Evolutionary conservation across 768 basidiomycete species (phyloP), one percentile per base, ranked within the genome.

Genomic region (Mycena capillaripes): DNA sequence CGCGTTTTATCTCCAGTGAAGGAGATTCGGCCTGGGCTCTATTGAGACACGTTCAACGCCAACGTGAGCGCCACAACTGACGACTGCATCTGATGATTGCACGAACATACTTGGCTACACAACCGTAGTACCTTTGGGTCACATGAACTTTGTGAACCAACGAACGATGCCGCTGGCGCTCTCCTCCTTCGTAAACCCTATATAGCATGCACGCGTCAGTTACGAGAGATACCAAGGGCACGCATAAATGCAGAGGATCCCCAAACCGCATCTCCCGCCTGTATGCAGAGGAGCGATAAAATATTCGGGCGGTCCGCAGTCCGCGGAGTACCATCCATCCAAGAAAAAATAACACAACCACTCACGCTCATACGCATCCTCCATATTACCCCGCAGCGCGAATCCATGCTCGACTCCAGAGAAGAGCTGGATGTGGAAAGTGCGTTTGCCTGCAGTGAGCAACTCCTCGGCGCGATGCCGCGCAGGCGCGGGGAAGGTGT

Each of bases 401-500:
- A 78, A 78, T 0, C 77, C 77, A 44, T 78, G 77, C 52, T 65
- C 72, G 34, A 82, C 82, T 7, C 84, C 82, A 16, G 82, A 81
- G 74, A 88, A 87, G 29, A 84, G 63, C 66, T 88, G 87, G 70
- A 86, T 79, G 38, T 71, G 61, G 53, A 64, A 75, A 7, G 21
- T 59, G 46, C 79, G 79, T 67, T 84, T 83, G 50, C 78, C 78
- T 66, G 79, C 81, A 56, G 81, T 79, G 32, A 88, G 80, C 19
- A 86, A 82, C 56, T 84, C 85, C 61, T 88, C 87, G 1, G 82
- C 82, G 25, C 79, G 76, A 48, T 81, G 84, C 25, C 87, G 84
- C 0, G 82, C 76, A 12, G 78, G 72, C 0, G 75, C 21, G 3
- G 84, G 80, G 80, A 88, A 87, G 0, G 85, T 83, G 14, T 71